phyloP scores from a whole-genome alignment of 192 early-diverging fungal genomes.

The Podila epicladia region DNA sequence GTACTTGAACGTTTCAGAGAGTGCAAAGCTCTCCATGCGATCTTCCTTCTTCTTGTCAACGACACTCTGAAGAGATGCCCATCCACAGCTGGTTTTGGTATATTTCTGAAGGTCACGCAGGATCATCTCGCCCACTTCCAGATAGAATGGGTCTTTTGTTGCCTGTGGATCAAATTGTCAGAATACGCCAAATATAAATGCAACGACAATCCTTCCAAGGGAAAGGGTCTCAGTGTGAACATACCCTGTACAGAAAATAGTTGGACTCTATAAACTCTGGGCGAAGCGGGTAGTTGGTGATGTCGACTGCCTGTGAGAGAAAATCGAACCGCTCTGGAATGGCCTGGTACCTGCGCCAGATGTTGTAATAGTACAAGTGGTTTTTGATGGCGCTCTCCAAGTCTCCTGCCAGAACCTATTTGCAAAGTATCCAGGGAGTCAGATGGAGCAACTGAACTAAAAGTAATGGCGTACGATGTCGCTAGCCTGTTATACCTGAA shows the following conservation, averaged over 20 bases:
- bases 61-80: conserved; percentile 76
- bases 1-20: conserved; percentile 97
- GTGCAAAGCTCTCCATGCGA: conserved; percentile 94
- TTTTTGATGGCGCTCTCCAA: conserved; percentile 81
- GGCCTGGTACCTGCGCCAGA: conserved; percentile 87
- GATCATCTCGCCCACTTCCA: conserved; percentile 90
- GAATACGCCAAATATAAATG: not conserved
- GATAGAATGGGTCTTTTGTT: conserved; percentile 89
- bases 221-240: not conserved
- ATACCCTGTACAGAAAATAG: conserved; percentile 85
- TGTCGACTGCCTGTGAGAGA: conserved; percentile 65
- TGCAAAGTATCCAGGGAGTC: not conserved
- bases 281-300: conserved; percentile 83
- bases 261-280: conserved; percentile 97
- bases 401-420: conserved; percentile 85
- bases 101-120: conserved; percentile 79
- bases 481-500: conserved; percentile 68
- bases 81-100: conserved; percentile 83
- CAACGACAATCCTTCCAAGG: conserved; percentile 21
- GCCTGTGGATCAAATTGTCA: conserved; percentile 57
- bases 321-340: conserved; percentile 93
- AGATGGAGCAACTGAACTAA: not conserved
- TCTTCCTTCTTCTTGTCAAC: conserved; percentile 71
- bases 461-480: too few species aligned
- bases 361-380: conserved; percentile 85